These are phyloP conservation scores for Rheum nobile DNA, from an alignment of 148 eudicot species.

Conservation along the genomic window DNA sequence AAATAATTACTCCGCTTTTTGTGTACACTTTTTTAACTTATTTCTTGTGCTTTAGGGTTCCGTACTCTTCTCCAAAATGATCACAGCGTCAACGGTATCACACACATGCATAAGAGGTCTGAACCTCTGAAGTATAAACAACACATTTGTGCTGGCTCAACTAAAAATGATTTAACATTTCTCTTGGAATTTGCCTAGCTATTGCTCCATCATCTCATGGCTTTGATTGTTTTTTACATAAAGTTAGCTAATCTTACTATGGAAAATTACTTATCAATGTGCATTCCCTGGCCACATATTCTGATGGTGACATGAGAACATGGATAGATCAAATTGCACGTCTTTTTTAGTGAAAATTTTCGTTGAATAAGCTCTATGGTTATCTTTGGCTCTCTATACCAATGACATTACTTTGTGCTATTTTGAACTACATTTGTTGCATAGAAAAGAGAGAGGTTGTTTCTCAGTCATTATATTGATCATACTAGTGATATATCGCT, in stretches of 20 bases:
- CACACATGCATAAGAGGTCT: conserved; percentile 90
- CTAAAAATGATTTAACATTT: neutral
- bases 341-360: no score
- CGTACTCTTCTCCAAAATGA: conserved; percentile 89
- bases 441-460: no score
- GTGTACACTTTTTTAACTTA: conserved; percentile 7
- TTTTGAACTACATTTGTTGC: no score
- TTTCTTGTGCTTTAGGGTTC: conserved; percentile 55
- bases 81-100: conserved; percentile 95
- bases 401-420: no score
- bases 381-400: no score
- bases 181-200: neutral
- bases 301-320: neutral
- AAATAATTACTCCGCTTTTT: neutral
- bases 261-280: neutral
- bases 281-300: no score
- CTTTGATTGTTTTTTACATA: neutral
- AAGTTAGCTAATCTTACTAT: neutral
- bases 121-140: conserved; percentile 55
- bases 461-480: no score
- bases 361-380: no score
- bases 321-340: no score
- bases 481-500: no score
- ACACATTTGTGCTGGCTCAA: neutral
- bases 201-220: neutral